Evolutionary conservation across 164 flowering plant genomes (phyloP), one percentile per base, ranked within the genome.

Genomic region (Aristolochia californica): DNA sequence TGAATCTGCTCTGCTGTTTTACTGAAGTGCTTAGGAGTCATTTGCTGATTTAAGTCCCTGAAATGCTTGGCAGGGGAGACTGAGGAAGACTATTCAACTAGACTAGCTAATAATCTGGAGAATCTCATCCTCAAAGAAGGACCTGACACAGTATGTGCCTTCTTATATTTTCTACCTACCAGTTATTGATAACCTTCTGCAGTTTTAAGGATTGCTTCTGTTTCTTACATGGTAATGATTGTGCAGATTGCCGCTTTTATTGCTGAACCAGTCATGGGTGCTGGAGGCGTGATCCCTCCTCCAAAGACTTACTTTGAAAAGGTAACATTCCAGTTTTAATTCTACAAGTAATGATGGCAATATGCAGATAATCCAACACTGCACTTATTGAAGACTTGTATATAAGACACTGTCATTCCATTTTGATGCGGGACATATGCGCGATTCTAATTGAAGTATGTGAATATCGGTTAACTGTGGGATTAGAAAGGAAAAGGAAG

Each of bases 251-350:
- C 96, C 63, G 99, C 99, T 25, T 93, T 93, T 71, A 93, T 93
- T 55, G 99, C 99, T 21, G 99, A 93, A 72, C 99, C 99, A 67
- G 96, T 93, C 63, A 89, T 93, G 91, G 99, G 99, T 53, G 97
- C 99, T 24, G 99, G 99, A 34, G 99, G 99, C 53, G 99, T 93
- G 50, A 85, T 93, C 48, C 90, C 69, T 70, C 99, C 99, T 4
- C 99, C 99, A 8, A 87, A 86, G 56, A 83, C 90, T 50, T 93
- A 93, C 69, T 93, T 93, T 61, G 97, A 89, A 16, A 93, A 93
- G 90, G 97, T 85, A 40, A 30, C 18, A 12, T 61, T 53, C 61
- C 0, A 34, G 12, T 43, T 57, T 40, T 18, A 15, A 40, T 1
- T 34, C 40, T 34, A 34, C 40, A 34, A 34, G 40, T 34, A 28